These are phyloP conservation scores for Ilyonectria robusta DNA, from an alignment of 2,329 filamentous ascomycete genomes.

Conservation along the genomic window DNA sequence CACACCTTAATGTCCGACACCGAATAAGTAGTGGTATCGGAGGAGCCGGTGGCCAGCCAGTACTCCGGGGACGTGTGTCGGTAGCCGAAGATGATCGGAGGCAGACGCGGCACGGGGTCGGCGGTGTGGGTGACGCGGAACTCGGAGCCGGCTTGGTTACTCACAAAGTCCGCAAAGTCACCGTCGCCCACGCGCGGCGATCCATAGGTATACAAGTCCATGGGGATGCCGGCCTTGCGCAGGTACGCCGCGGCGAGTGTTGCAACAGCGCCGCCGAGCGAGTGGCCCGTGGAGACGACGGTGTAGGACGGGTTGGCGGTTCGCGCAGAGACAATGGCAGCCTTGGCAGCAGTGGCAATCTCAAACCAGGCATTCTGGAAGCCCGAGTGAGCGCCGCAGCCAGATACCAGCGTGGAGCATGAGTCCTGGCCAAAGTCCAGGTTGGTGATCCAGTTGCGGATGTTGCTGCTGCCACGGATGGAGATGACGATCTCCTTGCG, in stretches of 20 bases:
- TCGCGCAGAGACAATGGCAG: constrained; percentile 60
- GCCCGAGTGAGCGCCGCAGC: constrained; percentile 69
- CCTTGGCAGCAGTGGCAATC: constrained; percentile 58
- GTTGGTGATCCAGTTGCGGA: constrained; percentile 75
- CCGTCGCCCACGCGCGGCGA: constrained; percentile 75
- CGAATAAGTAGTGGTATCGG: constrained; percentile 54
- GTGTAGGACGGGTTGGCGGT: constrained; percentile 64
- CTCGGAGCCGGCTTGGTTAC: constrained; percentile 64
- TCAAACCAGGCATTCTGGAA: constrained; percentile 74
- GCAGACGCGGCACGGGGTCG: constrained; percentile 79
- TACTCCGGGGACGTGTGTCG: constrained; percentile 79
- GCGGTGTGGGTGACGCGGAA: constrained; percentile 77
- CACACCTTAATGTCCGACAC: constrained; percentile 62
- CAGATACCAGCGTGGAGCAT: constrained; percentile 50
- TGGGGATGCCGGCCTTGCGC: constrained; percentile 60
- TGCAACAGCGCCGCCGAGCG: constrained; percentile 76
- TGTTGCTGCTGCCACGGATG: constrained; percentile 70
- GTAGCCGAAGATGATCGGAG: constrained; percentile 72
- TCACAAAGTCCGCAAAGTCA: constrained; percentile 68
- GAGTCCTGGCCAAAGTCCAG: constrained; percentile 50
- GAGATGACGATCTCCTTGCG: constrained; percentile 70
- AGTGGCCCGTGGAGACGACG: constrained; percentile 76
- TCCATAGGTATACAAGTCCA: constrained; percentile 77
- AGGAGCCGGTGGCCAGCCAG: constrained; percentile 64
- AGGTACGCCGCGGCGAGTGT: constrained; percentile 72